Conservation (phyloP, 2,329 filamentous ascomycete genomes). For the Aureobasidium mangrovei region DNA sequence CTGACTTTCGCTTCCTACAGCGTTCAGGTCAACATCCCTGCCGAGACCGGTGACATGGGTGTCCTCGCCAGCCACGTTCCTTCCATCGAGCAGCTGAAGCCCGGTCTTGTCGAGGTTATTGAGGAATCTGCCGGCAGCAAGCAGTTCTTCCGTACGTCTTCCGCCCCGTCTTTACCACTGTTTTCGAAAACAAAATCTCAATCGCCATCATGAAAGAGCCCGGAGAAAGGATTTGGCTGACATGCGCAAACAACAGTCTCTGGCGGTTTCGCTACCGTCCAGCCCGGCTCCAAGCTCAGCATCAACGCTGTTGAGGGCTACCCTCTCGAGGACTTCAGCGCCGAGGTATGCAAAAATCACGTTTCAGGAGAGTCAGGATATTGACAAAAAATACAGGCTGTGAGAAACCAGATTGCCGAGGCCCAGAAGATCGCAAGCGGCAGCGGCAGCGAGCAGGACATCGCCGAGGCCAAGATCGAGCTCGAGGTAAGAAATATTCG, state of each 20-base stretch:
- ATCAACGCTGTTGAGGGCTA: constrained; percentile 98
- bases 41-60: constrained; percentile 98
- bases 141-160: constrained; percentile 90
- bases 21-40: constrained; percentile 97
- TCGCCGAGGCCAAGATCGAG: constrained; percentile 98
- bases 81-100: constrained; percentile 97
- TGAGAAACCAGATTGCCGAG: constrained; percentile 84
- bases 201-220: background rate
- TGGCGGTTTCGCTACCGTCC: constrained; percentile 92
- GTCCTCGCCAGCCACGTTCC: constrained; percentile 98
- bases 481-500: constrained; percentile 62
- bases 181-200: background rate
- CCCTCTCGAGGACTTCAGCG: constrained; percentile 90
- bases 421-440: constrained; percentile 91
- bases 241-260: constrained; percentile 55
- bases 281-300: constrained; percentile 89
- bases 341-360: constrained; percentile 47
- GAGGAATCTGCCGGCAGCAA: constrained; percentile 87
- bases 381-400: constrained; percentile 42
- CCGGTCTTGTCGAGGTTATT: constrained; percentile 87
- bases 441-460: constrained; percentile 88
- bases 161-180: background rate
- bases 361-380: background rate
- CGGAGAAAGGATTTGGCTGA: background rate
- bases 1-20: constrained; percentile 42